A percentile compares a stretch with the other conserved stretches of the same genome.
Evolutionary conservation across 2,329 filamentous ascomycete genomes (phyloP).

Genomic region (Ceratocystis harringtonii): DNA sequence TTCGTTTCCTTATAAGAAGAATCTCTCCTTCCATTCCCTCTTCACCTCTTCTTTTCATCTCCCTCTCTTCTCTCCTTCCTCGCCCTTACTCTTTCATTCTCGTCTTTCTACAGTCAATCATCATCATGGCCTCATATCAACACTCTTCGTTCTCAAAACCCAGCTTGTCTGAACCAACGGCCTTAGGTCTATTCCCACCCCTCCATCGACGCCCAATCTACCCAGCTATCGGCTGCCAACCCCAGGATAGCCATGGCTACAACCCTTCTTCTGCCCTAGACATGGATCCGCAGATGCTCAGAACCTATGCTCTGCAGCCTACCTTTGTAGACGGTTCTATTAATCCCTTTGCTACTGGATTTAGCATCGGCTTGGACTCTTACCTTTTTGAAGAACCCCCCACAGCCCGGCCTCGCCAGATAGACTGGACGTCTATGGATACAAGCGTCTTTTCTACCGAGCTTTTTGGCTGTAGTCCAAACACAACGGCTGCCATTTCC

Average conservation of each 20-base stretch:
- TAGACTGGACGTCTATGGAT: not conserved
- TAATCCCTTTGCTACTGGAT: not conserved
- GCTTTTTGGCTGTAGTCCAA: not conserved
- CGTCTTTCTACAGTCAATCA: not conserved
- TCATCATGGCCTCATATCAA: not conserved
- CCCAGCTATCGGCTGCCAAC: no score
- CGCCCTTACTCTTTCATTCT: not conserved
- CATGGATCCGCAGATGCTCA: not conserved
- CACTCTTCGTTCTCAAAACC: not conserved
- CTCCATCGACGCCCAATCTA: no score
- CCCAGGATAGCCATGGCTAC: no score
- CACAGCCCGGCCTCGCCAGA: not conserved
- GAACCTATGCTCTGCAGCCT: not conserved
- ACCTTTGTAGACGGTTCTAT: not conserved
- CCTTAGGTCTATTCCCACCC: no score
- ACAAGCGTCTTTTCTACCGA: not conserved
- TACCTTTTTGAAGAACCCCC: not conserved
- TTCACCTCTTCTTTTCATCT: not conserved
- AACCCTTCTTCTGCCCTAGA: not conserved
- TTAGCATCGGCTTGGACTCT: not conserved
- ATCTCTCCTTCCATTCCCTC: no score
- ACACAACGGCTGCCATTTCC: not conserved
- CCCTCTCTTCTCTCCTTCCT: not conserved
- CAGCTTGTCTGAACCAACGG: not conserved
- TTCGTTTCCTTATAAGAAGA: not conserved